Base-by-base conservation (phyloP, 345 rosid genomes). In the Mangifera indica region DNA sequence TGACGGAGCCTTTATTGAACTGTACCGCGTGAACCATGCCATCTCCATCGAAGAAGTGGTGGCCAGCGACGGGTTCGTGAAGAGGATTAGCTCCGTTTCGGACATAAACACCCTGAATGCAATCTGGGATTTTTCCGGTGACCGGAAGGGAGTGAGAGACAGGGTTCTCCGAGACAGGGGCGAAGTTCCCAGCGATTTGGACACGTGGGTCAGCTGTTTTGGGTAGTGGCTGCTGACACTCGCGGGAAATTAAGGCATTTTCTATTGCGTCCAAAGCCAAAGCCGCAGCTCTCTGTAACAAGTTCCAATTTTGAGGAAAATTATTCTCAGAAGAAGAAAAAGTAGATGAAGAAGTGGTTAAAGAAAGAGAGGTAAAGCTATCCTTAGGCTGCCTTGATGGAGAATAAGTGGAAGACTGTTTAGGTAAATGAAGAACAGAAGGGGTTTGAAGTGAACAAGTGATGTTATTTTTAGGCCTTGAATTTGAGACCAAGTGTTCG, bases 41-140 rank as follows among this genome's bases (percentile, higher is more conserved):
- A 62, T 92, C 96, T 4, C 98, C 98, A 58, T 90, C 98, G 54
- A 92, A 92, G 67, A 92, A 82, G 80, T 92, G 98, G 80, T 92
- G 98, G 17, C 98, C 96, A 5, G 94, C 85, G 15, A 89, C 87
- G 2, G 96, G 98, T 56, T 87, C 89, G 74, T 88, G 89, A 63
- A 88, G 93, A 2, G 98, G 97, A 70, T 90, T 92, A 9, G 98
- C 96, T 24, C 98, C 98, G 85, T 92, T 92, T 10, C 98, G 72
- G 3, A 87, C 87, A 46, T 90, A 92, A 25, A 82, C 89, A 10
- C 98, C 98, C 44, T 74, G 78, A n/a, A 92, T 85, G 29, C 87
- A 82, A 2, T 85, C 84, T 0, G 98, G 96, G 67, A 92, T 83
- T 73, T 82, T 67, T 0, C 98, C 98, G 32, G 74, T 53, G 48